Base-by-base conservation (phyloP, 495 filamentous ascomycete species). In the Acidomyces sp. region DNA sequence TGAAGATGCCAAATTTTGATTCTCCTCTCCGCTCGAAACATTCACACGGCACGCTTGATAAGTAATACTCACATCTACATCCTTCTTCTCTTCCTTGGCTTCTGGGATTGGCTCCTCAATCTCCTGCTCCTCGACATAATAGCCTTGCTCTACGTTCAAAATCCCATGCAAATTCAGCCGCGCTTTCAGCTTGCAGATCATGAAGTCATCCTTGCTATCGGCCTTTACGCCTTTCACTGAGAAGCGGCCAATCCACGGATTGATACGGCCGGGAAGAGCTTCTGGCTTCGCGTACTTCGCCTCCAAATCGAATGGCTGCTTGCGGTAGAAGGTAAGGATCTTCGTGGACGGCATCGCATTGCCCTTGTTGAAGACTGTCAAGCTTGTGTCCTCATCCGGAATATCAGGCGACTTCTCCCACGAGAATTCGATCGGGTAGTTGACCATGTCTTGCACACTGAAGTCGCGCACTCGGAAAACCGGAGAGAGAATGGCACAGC, bases 361-460 rank as follows among this genome's bases (percentile, higher is more conserved):
- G 64, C 87, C 90, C 61, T 78, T 85, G 74, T 86, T 88, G 68
- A 99, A 99, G 53, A 99, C 90, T 22, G 82, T 93, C 36, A 99
- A 71, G 68, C 78, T 90, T 37, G 92, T 96, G 57, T 96, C 90
- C 70, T 99, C 90, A 61, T 99, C 92, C 21, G 90, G 90, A 53
- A 99, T 96, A 43, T 99, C 90, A 36, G 86, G 75, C 19, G 90
- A 93, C 69, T 96, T 90, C 72, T 99, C 90, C 90, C 90, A 99
- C 39, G 84, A 82, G 67, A 99, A 99, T 62, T 99, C 92, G 63
- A 99, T 94, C 23, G 90, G 90, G 67, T 96, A 96, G 68, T 75
- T 85, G 60, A 95, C 85, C 50, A 95, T 86, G 60, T 99, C 90
- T 68, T 94, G 85, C 37, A 96, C 76, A 52, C 86, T 77, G 64